Percentiles rank a stretch among this genome's conserved stretches.
phyloP scores from a whole-genome alignment of 257 asterid species.

The Penstemon barbatus region DNA sequence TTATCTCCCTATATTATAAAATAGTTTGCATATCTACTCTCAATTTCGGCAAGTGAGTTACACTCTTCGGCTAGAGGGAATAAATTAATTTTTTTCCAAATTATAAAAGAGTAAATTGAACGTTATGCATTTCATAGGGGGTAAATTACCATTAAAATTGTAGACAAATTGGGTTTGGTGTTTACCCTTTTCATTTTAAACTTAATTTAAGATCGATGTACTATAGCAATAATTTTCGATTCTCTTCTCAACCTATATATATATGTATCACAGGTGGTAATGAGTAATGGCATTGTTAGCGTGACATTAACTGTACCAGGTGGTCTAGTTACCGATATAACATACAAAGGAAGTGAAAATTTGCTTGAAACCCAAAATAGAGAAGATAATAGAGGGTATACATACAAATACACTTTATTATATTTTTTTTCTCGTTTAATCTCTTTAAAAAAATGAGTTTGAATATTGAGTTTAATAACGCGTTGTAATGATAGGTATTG shows the following conservation, averaged over 20 bases:
- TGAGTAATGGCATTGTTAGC: slow-evolving; percentile 49
- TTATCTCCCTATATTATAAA: too few species aligned
- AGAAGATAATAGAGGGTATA: slow-evolving; percentile 52
- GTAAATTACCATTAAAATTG: too few species aligned
- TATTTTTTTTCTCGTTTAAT: too few species aligned
- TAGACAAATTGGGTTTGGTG: too few species aligned
- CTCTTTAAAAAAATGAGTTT: not conserved
- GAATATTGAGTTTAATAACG: not conserved
- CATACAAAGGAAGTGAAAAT: slow-evolving; percentile 52
- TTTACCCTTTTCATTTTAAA: too few species aligned
- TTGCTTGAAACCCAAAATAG: slow-evolving; percentile 35
- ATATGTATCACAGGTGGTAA: slow-evolving; percentile 31
- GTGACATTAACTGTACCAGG: slow-evolving; percentile 44
- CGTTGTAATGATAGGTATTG: slow-evolving; percentile 42
- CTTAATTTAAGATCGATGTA: too few species aligned
- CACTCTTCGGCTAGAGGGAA: too few species aligned
- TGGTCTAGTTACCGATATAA: slow-evolving; percentile 38
- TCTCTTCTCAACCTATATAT: not conserved
- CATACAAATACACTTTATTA: not conserved
- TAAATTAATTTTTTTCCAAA: too few species aligned
- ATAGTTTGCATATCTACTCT: too few species aligned
- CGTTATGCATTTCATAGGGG: too few species aligned
- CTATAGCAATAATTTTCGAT: not conserved
- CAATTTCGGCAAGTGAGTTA: too few species aligned
- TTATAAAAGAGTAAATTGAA: too few species aligned